phyloP scores from a whole-genome alignment of 768 basidiomycete genomes.

The Boletus sensibilis region DNA sequence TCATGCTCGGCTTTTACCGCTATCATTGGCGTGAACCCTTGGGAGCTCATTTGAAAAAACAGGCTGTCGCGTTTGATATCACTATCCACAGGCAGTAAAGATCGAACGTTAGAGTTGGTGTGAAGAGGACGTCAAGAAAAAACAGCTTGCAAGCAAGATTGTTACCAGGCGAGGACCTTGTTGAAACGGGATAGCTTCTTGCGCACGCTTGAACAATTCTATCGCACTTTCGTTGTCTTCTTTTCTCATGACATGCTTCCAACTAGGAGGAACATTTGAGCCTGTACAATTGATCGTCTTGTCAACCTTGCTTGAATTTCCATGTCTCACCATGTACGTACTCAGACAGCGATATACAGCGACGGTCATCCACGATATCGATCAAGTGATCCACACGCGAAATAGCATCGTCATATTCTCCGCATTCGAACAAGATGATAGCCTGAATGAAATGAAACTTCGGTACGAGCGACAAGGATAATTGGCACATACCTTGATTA shows the following conservation, averaged over 20 bases:
- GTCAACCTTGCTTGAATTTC: not conserved
- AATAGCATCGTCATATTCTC: not conserved
- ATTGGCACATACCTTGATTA: slow-evolving; percentile 2
- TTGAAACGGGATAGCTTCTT: not conserved
- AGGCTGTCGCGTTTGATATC: no score
- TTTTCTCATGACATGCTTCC: not conserved
- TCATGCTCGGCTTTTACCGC: no score
- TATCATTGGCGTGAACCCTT: no score
- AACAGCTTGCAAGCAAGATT: no score
- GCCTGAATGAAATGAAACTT: not conserved
- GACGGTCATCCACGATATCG: not conserved
- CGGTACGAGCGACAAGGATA: not conserved
- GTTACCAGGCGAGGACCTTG: not conserved
- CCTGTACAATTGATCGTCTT: not conserved
- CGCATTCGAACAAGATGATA: not conserved
- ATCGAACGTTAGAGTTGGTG: not conserved
- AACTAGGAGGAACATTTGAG: not conserved
- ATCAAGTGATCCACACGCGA: not conserved
- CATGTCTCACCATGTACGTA: not conserved
- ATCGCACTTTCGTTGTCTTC: not conserved
- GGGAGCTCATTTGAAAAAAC: no score
- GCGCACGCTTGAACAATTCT: not conserved
- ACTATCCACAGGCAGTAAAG: no score
- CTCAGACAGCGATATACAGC: not conserved
- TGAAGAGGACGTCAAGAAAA: not conserved